Base-by-base conservation (phyloP, 1,284 basidiomycete species). In the Caloboletus firmus region DNA sequence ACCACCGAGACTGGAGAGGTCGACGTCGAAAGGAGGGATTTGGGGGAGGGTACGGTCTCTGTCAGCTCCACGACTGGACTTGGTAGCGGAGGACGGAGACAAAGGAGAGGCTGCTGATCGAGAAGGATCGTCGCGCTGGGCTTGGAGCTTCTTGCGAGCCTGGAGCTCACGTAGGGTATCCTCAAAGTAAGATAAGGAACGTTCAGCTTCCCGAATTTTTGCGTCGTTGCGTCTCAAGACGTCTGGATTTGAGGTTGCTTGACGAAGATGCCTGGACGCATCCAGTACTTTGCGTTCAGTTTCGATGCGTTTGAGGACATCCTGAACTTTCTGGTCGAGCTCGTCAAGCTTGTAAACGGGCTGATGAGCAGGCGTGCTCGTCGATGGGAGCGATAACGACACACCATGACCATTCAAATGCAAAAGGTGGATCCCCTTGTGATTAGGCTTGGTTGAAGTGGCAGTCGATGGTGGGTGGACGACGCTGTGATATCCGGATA, bases 221-320 rank as follows among this genome's bases (percentile, higher is more conserved):
- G 86, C 84, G 64, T 96, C 93, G 62, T 84, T 88, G 59, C 80
- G 79, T 59, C 89, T 81, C 52, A 93, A 78, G 51, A 95, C 93
- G 74, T 95, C 93, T 60, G 84, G 90, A 68, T 96, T 96, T 47
- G 76, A 82, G 35, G 93, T 95, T 5, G 92, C 93, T 68, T 85
- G 83, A 47, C 88, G 83, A 57, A 96, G 79, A 59, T 84, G 80
- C 68, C 90, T 84, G 47, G 87, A 87, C 20, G 89, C 93, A 74
- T 95, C 91, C 63, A 96, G 82, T 70, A 95, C 87, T 80, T 93
- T 94, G 74, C 89, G 89, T 77, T 96, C 93, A 47, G 89, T 94
- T 75, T 90, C 84, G 73, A 96, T 95, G 72, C 91, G 89, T 73
- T 84, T 87, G 75, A 89, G 85, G 67, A 95, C 85, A 74, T 95